phyloP scores from a whole-genome alignment of 805 yeast genomes.

The Wickerhamiella parazyma region DNA sequence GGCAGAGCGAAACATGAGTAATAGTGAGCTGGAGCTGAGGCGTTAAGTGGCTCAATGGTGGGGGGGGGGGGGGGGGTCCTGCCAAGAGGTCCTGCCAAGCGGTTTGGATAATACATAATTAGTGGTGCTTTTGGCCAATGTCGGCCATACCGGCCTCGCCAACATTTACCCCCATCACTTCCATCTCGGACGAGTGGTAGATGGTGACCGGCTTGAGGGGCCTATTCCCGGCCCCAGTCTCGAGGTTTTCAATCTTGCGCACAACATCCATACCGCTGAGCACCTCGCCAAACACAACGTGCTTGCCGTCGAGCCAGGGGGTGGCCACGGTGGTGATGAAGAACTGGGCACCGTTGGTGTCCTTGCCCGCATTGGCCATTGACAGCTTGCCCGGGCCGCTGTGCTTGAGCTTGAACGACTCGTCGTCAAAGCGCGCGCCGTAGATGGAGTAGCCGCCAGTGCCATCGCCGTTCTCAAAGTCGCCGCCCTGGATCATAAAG shows the following conservation, averaged over 20 bases:
- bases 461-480: constrained; percentile 6
- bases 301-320: constrained; percentile 72
- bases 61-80: too few relatives aligned
- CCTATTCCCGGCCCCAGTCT: constrained; percentile 47
- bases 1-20: constrained; percentile 51
- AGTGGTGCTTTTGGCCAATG: not conserved
- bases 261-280: constrained; percentile 59
- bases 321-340: constrained; percentile 70
- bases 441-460: constrained; percentile 7
- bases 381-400: constrained; percentile 40
- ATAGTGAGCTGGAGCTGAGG: not conserved
- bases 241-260: constrained; percentile 47
- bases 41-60: not conserved
- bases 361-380: constrained; percentile 7
- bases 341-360: constrained; percentile 48
- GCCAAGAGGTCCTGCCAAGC: too few relatives aligned
- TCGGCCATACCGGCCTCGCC: not conserved
- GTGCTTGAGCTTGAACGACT: constrained; percentile 18
- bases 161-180: not conserved
- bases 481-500: constrained; percentile 27
- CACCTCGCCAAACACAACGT: constrained; percentile 85
- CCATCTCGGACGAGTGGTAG: not conserved
- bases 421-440: constrained; percentile 6
- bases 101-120: too few relatives aligned
- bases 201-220: constrained; percentile 29